phyloP scores from a whole-genome alignment of 2,329 filamentous ascomycete genomes.

The Clarireedia paspali region DNA sequence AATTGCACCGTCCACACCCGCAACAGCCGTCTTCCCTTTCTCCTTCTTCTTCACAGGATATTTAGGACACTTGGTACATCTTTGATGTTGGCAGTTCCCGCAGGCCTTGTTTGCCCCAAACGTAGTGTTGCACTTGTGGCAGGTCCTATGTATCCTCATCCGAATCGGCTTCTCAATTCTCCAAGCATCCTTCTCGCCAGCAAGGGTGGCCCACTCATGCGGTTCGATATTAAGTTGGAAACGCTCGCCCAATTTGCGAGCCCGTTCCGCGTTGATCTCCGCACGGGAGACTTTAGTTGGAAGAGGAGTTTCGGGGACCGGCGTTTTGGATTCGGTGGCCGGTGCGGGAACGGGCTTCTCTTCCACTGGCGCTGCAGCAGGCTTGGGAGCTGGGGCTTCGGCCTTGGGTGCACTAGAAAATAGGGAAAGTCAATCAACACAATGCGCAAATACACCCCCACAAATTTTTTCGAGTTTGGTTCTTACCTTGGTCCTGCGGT shows the following conservation, averaged over 20 bases:
- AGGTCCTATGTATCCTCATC: slow-evolving; percentile 70
- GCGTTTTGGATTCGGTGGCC: neutral
- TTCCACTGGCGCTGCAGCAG: slow-evolving; percentile 6
- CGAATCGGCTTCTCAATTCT: slow-evolving; percentile 70
- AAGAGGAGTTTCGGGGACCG: slow-evolving; percentile 5
- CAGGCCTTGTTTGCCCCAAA: slow-evolving; percentile 71
- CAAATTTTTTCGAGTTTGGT: neutral
- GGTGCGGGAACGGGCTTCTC: slow-evolving; percentile 4
- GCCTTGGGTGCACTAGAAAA: neutral
- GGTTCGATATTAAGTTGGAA: slow-evolving; percentile 31
- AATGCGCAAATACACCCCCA: no score
- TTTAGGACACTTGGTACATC: slow-evolving; percentile 74
- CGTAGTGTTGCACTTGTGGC: slow-evolving; percentile 70
- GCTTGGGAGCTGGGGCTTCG: neutral
- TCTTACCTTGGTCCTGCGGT: slow-evolving; percentile 19
- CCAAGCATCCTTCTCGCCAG: slow-evolving; percentile 22
- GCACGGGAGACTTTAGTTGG: slow-evolving; percentile 20
- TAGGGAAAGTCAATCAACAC: no score
- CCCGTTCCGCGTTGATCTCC: slow-evolving; percentile 27
- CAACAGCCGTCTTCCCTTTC: slow-evolving; percentile 41
- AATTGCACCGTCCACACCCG: slow-evolving; percentile 36
- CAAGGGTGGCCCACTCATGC: slow-evolving; percentile 21
- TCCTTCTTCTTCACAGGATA: slow-evolving; percentile 52
- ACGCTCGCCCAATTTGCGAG: slow-evolving; percentile 30
- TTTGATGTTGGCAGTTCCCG: slow-evolving; percentile 65